phyloP scores from a whole-genome alignment of 2,329 filamentous ascomycete genomes.

The Aspergillus chevalieri region DNA sequence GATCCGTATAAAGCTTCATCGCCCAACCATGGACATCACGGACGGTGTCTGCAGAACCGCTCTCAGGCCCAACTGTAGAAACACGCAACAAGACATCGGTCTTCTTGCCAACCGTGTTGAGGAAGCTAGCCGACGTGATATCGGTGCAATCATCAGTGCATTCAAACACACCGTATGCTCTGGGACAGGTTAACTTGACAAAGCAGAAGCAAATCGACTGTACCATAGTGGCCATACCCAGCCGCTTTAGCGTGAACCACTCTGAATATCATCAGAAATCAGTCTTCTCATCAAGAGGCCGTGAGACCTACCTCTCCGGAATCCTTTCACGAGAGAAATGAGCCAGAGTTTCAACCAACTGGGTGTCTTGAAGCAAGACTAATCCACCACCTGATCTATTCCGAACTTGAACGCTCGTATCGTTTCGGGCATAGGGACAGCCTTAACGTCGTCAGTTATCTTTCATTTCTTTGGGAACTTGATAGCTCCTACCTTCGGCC shows the following conservation, averaged over 20 bases:
- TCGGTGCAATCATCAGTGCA: conserved; percentile 55
- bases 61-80: conserved; percentile 43
- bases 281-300: not conserved
- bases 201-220: not conserved
- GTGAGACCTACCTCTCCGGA: conserved; percentile 41
- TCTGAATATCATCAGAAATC: conserved; percentile 1
- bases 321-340: conserved; percentile 58
- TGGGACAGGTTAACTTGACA: conserved; percentile 27
- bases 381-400: conserved; percentile 28
- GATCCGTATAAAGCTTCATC: conserved; percentile 46
- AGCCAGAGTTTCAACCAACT: conserved; percentile 53
- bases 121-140: conserved; percentile 50
- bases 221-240: conserved; percentile 14
- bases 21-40: conserved; percentile 46
- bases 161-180: conserved; percentile 55
- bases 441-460: conserved; percentile 5
- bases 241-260: conserved; percentile 17
- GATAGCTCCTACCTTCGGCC: conserved; percentile 6
- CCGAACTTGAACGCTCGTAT: conserved; percentile 10
- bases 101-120: conserved; percentile 50
- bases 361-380: conserved; percentile 49
- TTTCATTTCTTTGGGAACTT: too few relatives aligned
- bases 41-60: conserved; percentile 43
- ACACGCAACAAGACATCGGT: conserved; percentile 44
- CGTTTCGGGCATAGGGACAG: conserved; percentile 14